phyloP scores from a whole-genome alignment of 441 rosid species.

The Euphorbia celastroides region DNA sequence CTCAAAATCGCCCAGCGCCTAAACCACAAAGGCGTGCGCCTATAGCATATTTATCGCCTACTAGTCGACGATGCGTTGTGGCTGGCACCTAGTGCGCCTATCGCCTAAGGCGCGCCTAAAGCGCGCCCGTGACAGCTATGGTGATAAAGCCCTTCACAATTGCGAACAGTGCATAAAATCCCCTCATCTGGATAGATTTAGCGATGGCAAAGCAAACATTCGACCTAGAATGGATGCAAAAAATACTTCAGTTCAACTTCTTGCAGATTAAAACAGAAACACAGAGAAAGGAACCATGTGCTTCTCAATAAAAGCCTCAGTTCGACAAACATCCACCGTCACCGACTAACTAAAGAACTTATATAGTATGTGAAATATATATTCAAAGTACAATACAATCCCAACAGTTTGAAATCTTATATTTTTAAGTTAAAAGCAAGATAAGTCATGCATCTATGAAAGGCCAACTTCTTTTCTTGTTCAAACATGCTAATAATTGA shows the following conservation, averaged over 20 bases:
- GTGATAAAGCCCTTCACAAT: constrained; percentile 66
- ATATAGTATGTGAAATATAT: neutral
- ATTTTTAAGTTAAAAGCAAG: neutral
- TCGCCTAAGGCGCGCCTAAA: no score
- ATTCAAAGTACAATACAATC: neutral
- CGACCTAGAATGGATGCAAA: constrained; percentile 40
- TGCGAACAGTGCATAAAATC: constrained; percentile 54
- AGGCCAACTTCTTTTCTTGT: neutral
- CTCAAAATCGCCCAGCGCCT: no score
- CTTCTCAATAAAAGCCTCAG: neutral
- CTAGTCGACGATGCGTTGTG: no score
- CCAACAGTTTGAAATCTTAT: neutral
- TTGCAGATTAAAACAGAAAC: neutral
- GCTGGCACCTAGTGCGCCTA: no score
- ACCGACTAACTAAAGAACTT: neutral
- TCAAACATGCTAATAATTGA: neutral
- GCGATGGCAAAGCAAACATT: constrained; percentile 57
- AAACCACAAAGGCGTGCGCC: no score
- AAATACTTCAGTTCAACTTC: constrained; percentile 1
- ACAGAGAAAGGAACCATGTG: neutral
- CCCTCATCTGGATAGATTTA: constrained; percentile 59
- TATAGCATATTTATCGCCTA: no score
- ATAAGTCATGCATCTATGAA: neutral
- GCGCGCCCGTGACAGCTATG: no score
- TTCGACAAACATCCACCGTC: neutral